Base-by-base conservation (phyloP, 352 stramenopile genomes). In the Peronospora tabacina region DNA sequence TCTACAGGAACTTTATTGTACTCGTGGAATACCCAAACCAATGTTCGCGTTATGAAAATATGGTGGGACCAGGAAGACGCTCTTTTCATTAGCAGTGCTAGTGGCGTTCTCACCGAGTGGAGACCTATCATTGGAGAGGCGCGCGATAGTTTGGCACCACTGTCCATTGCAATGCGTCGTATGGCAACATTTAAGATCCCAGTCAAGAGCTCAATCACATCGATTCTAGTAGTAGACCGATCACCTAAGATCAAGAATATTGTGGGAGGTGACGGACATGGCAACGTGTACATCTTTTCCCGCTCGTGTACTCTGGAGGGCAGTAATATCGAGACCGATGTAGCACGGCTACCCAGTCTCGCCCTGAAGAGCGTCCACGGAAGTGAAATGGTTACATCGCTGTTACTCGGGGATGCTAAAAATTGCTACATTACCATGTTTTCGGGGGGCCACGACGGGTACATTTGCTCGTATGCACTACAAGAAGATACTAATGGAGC, bases 391-490 rank as follows among this genome's bases (percentile, higher is more conserved):
- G 75, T 93, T 36, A 62, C 83, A 22, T 74, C 72, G 16, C 40
- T 92, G 20, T 16, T 87, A 28, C 54, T 75, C 15, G 17, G 38
- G 7, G 22, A 49, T 41, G 11, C 29, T 36, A 12, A 45, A 40
- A 49, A 28, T 13, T 46, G 47, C 7, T 13, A 51, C 17, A 16
- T 38, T 5, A 24, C 77, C 17, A 34, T 90, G 46, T 58, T 85
- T 42, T 88, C 80, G 8, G 75, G 79, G 20, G 82, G 84, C 15
- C 80, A 93, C 52, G 84, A 94, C 36, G 84, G 84, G 7, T 87
- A 85, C 52, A 85, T 94, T 52, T 87, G 72, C 53, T 75, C 66
- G 10, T 82, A 74, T 52, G 41, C 61, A 2, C 17, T 82, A 11
- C 48, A 75, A 32, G 44, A 55, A 44, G 55, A 70, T 33, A 13